Evolutionary conservation across 2,329 filamentous ascomycete species (phyloP).

Genomic region (Epichloe sibirici): DNA sequence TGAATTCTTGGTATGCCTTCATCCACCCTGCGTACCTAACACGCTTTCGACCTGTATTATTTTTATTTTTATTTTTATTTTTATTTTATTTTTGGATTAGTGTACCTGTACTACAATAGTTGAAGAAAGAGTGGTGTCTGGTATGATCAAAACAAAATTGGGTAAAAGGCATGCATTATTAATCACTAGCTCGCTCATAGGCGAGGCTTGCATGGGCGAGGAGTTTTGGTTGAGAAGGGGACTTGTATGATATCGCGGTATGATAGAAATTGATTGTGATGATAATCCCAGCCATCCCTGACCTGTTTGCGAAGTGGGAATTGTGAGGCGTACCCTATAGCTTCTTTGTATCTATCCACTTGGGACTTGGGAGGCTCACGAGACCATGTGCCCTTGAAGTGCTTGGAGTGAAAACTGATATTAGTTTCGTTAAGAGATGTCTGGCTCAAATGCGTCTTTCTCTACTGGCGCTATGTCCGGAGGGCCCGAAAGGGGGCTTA

Average conservation of each 20-base stretch:
- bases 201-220: background rate
- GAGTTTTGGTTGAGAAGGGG: background rate
- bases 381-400: too few species aligned
- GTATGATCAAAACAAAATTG: background rate
- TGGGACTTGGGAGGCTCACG: too few species aligned
- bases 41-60: background rate
- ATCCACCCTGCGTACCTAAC: too few species aligned
- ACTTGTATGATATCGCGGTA: background rate
- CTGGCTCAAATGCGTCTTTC: too few species aligned
- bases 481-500: too few species aligned
- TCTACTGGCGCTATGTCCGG: too few species aligned
- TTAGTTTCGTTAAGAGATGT: too few species aligned
- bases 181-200: background rate
- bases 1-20: background rate
- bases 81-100: constrained; percentile 1
- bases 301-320: background rate
- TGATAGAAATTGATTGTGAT: too few species aligned
- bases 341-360: too few species aligned
- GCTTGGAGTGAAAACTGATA: too few species aligned
- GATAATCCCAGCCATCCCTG: too few species aligned
- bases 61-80: background rate
- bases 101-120: constrained; percentile 1
- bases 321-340: background rate
- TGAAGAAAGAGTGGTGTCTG: background rate
- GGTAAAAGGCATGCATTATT: background rate